Percentiles rank a stretch among this genome's conserved stretches.
phyloP scores from a whole-genome alignment of 2,329 filamentous ascomycete genomes.

The Cordyceps tenuipes region DNA sequence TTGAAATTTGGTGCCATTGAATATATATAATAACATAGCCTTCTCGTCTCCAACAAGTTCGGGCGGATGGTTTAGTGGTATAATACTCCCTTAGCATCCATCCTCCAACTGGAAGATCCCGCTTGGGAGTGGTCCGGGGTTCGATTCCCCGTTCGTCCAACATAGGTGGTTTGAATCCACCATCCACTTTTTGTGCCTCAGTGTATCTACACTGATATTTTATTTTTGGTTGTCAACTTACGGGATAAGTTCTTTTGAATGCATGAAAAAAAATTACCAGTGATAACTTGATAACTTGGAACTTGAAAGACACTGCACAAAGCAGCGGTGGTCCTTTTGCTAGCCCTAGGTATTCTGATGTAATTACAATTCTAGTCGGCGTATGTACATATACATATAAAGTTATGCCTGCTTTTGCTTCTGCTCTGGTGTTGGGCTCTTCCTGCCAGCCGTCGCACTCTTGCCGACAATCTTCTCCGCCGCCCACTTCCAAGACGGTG shows the following conservation, averaged over 20 bases:
- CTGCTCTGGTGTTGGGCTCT: conserved; percentile 19
- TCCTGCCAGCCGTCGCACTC: conserved; percentile 19
- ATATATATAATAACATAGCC: not conserved
- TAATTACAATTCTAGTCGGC: not conserved
- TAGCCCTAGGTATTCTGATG: not conserved
- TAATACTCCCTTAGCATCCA: conserved; percentile 14
- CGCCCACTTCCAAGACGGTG: conserved; percentile 42
- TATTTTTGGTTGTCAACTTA: too few relatives aligned
- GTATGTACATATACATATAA: not conserved
- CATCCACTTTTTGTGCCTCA: not conserved
- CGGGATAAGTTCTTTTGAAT: too few relatives aligned
- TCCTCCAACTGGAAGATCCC: conserved; percentile 6
- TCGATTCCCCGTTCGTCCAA: conserved; percentile 14
- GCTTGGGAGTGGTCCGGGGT: conserved; percentile 14
- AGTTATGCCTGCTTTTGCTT: not conserved
- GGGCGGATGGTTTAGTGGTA: conserved; percentile 15
- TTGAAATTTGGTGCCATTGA: not conserved
- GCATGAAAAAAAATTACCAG: not conserved
- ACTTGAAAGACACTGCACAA: not conserved
- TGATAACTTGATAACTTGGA: not conserved
- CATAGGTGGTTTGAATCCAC: conserved; percentile 12
- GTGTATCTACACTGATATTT: not conserved
- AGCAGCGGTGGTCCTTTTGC: not conserved
- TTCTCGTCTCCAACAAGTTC: not conserved
- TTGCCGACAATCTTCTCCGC: conserved; percentile 47